These are phyloP conservation scores for Malassezia equina DNA, from an alignment of 1,284 basidiomycete species.

Conservation along the genomic window DNA sequence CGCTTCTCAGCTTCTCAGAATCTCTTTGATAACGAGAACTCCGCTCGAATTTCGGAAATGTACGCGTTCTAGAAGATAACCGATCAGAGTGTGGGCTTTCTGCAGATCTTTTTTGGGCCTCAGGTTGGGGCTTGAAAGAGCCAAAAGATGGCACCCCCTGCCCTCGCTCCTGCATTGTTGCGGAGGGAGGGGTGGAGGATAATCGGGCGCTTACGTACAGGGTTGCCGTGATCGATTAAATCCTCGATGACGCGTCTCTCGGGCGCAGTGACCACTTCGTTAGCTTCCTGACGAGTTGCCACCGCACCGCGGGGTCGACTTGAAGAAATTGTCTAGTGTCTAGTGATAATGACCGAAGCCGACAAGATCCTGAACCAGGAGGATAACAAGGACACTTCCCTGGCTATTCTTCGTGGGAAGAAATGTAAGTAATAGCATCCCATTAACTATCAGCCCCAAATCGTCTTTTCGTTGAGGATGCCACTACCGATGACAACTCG, in stretches of 20 bases:
- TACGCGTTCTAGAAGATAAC: too few species aligned
- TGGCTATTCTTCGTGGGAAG: conserved; percentile 44
- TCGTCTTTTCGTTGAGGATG: conserved; percentile 46
- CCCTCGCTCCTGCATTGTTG: neutral
- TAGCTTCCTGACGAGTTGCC: conserved; percentile 6
- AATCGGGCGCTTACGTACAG: conserved; percentile 2
- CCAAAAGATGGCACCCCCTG: conserved; percentile 3
- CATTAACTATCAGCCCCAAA: conserved; percentile 26
- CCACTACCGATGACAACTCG: conserved; percentile 50
- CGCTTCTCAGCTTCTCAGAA: too few species aligned
- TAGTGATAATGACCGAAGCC: conserved; percentile 11
- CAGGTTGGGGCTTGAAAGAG: neutral
- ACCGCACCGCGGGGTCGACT: conserved; percentile 11
- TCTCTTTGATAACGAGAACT: neutral
- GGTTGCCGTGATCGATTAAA: conserved; percentile 11
- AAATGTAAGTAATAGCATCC: conserved; percentile 22
- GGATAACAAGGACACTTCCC: conserved; percentile 40
- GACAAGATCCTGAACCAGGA: conserved; percentile 16
- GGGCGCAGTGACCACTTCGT: neutral
- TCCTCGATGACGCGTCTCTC: conserved; percentile 4
- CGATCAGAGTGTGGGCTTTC: neutral
- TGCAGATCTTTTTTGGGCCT: neutral
- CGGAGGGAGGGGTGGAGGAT: neutral
- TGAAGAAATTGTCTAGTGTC: neutral
- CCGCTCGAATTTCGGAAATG: neutral